Percentiles rank a stretch among this genome's conserved stretches.
Conservation (phyloP, 208 protist genomes). For the Entamoeba histolytica region DNA sequence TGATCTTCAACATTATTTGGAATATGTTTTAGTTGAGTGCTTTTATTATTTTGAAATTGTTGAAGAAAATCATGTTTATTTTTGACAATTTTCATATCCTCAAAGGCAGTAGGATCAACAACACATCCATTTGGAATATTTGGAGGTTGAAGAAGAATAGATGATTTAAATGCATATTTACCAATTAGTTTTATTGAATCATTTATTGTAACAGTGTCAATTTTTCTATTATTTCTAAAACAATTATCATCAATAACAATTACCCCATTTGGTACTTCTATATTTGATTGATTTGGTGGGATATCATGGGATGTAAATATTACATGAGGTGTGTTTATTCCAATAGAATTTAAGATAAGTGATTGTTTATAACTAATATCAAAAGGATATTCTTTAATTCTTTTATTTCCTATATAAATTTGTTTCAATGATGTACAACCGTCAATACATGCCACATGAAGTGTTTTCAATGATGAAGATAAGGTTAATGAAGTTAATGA, state of each 20-base stretch:
- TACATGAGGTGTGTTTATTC: background rate
- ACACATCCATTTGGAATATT: no score
- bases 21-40: no score
- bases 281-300: background rate
- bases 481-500: background rate
- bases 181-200: no score
- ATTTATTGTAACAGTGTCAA: no score
- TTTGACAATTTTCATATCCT: no score
- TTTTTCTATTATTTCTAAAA: background rate
- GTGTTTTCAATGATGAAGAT: background rate
- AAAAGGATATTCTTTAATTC: background rate
- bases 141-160: no score
- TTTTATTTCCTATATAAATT: background rate
- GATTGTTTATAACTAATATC: background rate
- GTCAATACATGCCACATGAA: background rate
- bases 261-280: background rate
- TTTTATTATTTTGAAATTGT: no score
- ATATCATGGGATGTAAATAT: background rate
- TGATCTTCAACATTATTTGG: no score
- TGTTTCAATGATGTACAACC: background rate
- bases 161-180: no score
- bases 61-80: no score
- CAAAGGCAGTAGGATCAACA: no score
- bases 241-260: background rate
- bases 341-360: background rate